Evolutionary conservation across 2,329 filamentous ascomycete genomes (phyloP), one percentile per base, ranked within the genome.

Genomic region (Pseudogymnoascus verrucosus): DNA sequence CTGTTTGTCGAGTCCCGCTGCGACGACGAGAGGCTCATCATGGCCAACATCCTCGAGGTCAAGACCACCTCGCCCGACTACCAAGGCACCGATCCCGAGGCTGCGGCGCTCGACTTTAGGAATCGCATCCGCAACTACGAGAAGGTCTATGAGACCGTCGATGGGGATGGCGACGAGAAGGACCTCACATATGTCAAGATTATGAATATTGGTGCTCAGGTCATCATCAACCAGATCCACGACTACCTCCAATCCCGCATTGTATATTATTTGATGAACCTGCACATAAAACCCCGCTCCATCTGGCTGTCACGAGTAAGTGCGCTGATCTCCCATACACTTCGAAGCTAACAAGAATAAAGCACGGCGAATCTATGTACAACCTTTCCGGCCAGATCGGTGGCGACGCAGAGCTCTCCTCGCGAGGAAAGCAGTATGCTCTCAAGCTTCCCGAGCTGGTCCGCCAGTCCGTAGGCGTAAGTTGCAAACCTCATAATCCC

Each of bases 31-130:
- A 89, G 93, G 51, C 80, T 98, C 68, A 96, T 99, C 78, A 96
- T 97, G 92, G 90, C 88, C 80, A 99, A 99, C 76, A 97, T 99
- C 69, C 86, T 93, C 68, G 93, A 97, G 74, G 95, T 99, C 72
- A 99, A 99, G 82, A 93, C 92, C 1, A 96, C 91, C 26, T 96
- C 91, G 64, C 95, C 95, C 1, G 95, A 99, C 77, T 99, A 99
- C 75, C 81, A 87, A 64, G 95, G 93, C 63, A 92, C 96, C 75
- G 95, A 99, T 73, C 95, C 95, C 1, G 95, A 99, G 75, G 81
- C 85, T 65, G 95, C 95, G 3, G 95, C 93, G 10, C 83, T 87
- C 64, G 95, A 99, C 76, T 99, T 99, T 78, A 88, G 91, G 67
- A 89, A 96, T 72, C 89, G 95, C 67, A 99, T 99, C 73, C 87